phyloP scores from a whole-genome alignment of 495 filamentous ascomycete species.

The Penicillium macrosclerotiorum region DNA sequence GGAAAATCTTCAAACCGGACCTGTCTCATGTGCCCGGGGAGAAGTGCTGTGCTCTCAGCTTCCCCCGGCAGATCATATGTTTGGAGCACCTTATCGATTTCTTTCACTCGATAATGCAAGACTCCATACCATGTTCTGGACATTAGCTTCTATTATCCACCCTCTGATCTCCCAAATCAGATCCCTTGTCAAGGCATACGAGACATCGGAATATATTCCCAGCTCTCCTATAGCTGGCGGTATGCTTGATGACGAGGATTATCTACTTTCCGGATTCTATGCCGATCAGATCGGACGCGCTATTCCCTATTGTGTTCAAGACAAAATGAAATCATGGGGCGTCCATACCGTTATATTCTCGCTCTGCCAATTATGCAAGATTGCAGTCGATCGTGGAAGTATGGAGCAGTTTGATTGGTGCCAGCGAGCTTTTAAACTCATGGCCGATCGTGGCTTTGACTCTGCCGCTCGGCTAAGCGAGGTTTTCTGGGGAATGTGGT shows the following conservation, averaged over 20 bases:
- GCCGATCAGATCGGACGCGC: conserved; percentile 5
- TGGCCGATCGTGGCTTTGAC: not conserved
- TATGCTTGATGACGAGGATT: not conserved
- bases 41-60: not conserved
- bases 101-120: conserved; percentile 4
- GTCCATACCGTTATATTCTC: not conserved
- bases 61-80: conserved; percentile 2
- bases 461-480: not conserved
- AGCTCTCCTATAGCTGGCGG: too few species aligned
- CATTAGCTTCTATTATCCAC: not conserved
- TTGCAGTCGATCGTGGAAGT: not conserved
- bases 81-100: conserved; percentile 1
- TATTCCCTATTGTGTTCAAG: conserved; percentile 2
- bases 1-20: too few species aligned
- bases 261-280: conserved; percentile 1
- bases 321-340: conserved; percentile 1
- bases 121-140: conserved; percentile 6
- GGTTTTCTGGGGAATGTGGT: not conserved
- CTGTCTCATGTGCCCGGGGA: not conserved
- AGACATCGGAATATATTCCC: too few species aligned
- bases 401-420: conserved; percentile 5
- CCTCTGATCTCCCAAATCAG: conserved; percentile 3
- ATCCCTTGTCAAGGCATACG: not conserved
- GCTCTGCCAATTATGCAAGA: not conserved
- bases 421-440: not conserved